These are phyloP conservation scores for Xylaria digitata DNA, from an alignment of 2,329 filamentous ascomycete genomes.

Conservation along the genomic window DNA sequence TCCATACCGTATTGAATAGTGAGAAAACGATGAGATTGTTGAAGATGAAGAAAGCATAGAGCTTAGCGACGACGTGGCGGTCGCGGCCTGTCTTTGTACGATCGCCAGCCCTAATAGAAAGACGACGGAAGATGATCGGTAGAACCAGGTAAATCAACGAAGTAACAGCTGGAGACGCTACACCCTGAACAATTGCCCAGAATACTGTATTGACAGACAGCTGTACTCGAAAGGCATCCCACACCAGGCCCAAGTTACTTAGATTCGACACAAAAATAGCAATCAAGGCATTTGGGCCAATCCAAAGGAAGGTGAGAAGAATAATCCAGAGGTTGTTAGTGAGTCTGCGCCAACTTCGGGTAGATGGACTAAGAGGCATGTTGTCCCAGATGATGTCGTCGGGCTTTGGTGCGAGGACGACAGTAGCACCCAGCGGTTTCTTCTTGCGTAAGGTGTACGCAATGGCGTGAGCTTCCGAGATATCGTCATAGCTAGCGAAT, in stretches of 20 bases:
- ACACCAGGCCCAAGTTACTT: slow-evolving; percentile 80
- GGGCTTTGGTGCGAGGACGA: slow-evolving; percentile 84
- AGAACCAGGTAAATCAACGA: slow-evolving; percentile 88
- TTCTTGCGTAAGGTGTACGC: slow-evolving; percentile 85
- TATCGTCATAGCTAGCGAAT: slow-evolving; percentile 92
- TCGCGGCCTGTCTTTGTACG: slow-evolving; percentile 92
- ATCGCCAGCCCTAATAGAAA: slow-evolving; percentile 86
- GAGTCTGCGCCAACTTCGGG: slow-evolving; percentile 77
- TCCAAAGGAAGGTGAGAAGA: slow-evolving; percentile 84
- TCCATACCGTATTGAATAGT: slow-evolving; percentile 85
- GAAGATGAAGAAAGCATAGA: slow-evolving; percentile 96
- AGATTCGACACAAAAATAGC: slow-evolving; percentile 93
- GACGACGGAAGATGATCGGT: slow-evolving; percentile 88
- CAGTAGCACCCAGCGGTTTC: slow-evolving; percentile 79
- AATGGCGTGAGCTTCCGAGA: slow-evolving; percentile 87
- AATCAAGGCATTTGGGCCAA: slow-evolving; percentile 92
- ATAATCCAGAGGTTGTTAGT: slow-evolving; percentile 87
- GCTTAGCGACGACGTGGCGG: slow-evolving; percentile 86
- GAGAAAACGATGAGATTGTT: slow-evolving; percentile 97
- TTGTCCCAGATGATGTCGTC: slow-evolving; percentile 98
- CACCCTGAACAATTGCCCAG: slow-evolving; percentile 93
- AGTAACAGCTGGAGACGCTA: slow-evolving; percentile 86
- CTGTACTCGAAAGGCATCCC: slow-evolving; percentile 76
- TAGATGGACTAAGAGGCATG: slow-evolving; percentile 75
- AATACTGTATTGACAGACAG: slow-evolving; percentile 71